Base-by-base conservation (phyloP, 208 protist species). In the Wallacemonas sp. region DNA sequence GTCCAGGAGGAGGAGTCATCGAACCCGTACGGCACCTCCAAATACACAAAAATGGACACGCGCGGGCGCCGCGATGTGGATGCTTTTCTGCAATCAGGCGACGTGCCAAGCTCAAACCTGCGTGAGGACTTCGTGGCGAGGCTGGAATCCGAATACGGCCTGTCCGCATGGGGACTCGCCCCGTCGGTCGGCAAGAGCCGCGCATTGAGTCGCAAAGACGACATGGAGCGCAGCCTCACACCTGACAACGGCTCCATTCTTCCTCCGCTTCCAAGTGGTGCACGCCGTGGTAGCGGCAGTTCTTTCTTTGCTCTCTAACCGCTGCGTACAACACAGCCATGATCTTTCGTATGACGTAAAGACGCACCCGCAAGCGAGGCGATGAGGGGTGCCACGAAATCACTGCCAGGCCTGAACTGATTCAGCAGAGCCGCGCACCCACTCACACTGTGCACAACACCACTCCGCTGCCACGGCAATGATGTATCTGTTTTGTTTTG, bases 1-100 rank as follows among this genome's bases (percentile, higher is more conserved):
- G 50, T 57, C 30, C n/a, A 26, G 36, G 46, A 65, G 0, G 34
- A 55, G 53, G 59, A 50, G 15, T 15, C 38, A 21, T 45, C 34
- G n/a, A 59, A 42, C 30, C 34, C 21, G 9, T 57, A 57, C 50
- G 50, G 50, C 34, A 57, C 50, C 13, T 57, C 50, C 15, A 57
- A 57, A 32, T 57, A 57, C 29, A 57, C 50, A 12, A 17, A 57
- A 19, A 57, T 57, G 50, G 50, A 57, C 22, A 57, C 50, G 50
- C 26, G 50, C 4, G 50, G 50, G 21, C 54, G 61, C 13, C 61
- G 62, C 26, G 48, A 53, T 48, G 66, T 74, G 19, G 55, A 74
- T 42, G 19, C 53, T 10, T 74, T 74, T 30, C 54, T 74, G 5
- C 42, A 63, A 8, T 63, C 37, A 3, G 61, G 68, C 19, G 54